phyloP scores from a whole-genome alignment of 805 yeast genomes.

The Millerozyma acaciae region DNA sequence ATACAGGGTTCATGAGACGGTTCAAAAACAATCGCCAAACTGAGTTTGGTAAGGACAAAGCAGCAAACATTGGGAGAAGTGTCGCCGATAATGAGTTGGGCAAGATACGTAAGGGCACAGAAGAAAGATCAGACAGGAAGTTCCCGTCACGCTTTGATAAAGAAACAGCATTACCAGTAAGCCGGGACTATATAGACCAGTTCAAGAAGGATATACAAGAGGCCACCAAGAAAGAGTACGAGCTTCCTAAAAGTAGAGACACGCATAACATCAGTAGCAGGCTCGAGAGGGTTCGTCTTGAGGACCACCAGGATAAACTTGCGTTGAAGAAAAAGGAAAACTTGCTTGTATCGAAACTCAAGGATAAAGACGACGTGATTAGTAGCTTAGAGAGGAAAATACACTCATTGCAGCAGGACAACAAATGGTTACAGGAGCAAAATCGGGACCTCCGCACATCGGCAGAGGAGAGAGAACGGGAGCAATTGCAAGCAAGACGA shows the following conservation, averaged over 20 bases:
- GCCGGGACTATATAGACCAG: slow-evolving; percentile 13
- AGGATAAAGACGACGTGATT: slow-evolving; percentile 4
- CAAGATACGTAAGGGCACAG: neutral
- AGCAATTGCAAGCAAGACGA: no score
- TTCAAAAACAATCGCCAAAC: slow-evolving; percentile 1
- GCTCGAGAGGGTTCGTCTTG: neutral
- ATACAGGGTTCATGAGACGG: slow-evolving; percentile 1
- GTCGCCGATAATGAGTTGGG: slow-evolving; percentile 3
- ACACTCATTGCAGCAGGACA: slow-evolving; percentile 4
- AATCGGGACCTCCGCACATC: slow-evolving; percentile 1
- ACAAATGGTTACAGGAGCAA: slow-evolving; percentile 5
- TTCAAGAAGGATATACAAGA: slow-evolving; percentile 20
- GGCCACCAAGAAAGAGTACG: slow-evolving; percentile 18
- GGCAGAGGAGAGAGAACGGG: slow-evolving; percentile 1
- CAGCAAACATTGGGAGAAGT: slow-evolving; percentile 7
- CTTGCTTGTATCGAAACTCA: slow-evolving; percentile 3
- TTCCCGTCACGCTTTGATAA: no score
- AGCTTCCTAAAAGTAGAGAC: slow-evolving; percentile 11
- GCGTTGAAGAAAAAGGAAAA: slow-evolving; percentile 3
- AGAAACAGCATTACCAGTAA: no score
- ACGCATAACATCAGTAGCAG: neutral
- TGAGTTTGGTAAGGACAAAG: slow-evolving; percentile 6
- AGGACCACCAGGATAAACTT: slow-evolving; percentile 1
- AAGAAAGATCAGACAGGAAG: neutral
- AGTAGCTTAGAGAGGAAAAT: slow-evolving; percentile 4